Evolutionary conservation across 208 protist species (phyloP).

Genomic region (Leishmania major): DNA sequence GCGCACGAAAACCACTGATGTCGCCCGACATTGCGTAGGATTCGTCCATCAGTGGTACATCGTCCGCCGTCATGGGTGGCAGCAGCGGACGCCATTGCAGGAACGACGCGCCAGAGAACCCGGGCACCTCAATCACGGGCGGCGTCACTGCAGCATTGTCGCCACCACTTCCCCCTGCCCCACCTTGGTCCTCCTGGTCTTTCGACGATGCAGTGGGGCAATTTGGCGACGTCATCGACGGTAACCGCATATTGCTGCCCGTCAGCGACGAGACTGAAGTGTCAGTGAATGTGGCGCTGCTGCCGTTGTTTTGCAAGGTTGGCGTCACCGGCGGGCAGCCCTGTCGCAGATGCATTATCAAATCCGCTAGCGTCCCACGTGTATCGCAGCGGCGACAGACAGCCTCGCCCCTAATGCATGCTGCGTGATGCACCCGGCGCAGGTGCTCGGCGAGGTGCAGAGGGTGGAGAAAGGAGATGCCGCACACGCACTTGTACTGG

Average conservation of each 20-base stretch:
- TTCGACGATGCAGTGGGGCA: background rate
- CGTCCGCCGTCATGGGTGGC: constrained; percentile 25
- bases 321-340: constrained; percentile 18
- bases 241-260: background rate
- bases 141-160: background rate
- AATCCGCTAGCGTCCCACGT: constrained; percentile 33
- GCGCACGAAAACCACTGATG: background rate
- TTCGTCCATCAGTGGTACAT: constrained; percentile 30
- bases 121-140: constrained; percentile 20
- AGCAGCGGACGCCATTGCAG: constrained; percentile 30
- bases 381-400: constrained; percentile 50
- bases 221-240: background rate
- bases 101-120: constrained; percentile 26
- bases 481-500: constrained; percentile 77
- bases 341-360: constrained; percentile 45
- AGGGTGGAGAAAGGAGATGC: constrained; percentile 52
- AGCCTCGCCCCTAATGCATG: constrained; percentile 37
- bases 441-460: constrained; percentile 70
- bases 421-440: constrained; percentile 46
- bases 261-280: background rate
- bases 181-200: constrained; percentile 4
- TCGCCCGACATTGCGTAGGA: constrained; percentile 22
- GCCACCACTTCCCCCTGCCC: background rate
- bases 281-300: background rate
- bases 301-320: background rate